These are phyloP conservation scores for Picochlorum sp. DNA, from an alignment of 139 green algal genomes.

Conservation along the genomic window DNA sequence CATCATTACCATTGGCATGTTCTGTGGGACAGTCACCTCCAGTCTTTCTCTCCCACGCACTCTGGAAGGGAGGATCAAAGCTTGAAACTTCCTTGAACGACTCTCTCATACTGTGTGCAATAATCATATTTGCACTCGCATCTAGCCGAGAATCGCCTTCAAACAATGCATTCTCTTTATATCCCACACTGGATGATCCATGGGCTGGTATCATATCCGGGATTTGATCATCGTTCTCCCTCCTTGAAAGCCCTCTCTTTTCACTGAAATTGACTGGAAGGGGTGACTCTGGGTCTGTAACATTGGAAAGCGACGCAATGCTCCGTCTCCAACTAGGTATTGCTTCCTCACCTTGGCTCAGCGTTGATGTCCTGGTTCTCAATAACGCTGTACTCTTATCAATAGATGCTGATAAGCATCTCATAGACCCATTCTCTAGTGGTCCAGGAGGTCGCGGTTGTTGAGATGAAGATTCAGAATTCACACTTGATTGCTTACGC, in stretches of 20 bases:
- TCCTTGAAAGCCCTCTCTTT: neutral
- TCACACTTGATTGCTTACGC: neutral
- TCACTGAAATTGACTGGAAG: neutral
- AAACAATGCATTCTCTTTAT: neutral
- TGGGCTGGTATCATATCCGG: too few species aligned
- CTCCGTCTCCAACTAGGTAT: neutral
- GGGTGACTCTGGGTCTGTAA: neutral
- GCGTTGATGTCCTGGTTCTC: neutral
- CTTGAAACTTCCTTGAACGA: neutral
- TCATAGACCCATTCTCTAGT: neutral
- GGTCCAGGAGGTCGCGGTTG: neutral
- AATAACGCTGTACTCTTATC: neutral
- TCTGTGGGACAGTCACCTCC: neutral
- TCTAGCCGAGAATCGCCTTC: neutral
- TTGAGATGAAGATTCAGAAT: too few species aligned
- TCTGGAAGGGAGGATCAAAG: neutral
- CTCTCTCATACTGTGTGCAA: neutral
- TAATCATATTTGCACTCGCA: neutral
- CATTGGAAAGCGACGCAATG: neutral
- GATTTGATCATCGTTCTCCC: too few species aligned
- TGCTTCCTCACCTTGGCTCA: too few species aligned
- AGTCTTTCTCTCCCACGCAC: constrained; percentile 3
- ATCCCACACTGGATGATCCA: too few species aligned
- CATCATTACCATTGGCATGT: neutral
- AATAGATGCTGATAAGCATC: neutral